Percentiles rank a stretch among this genome's conserved stretches.
phyloP scores from a whole-genome alignment of 2,329 filamentous ascomycete species.

The Escovopsis sp. region DNA sequence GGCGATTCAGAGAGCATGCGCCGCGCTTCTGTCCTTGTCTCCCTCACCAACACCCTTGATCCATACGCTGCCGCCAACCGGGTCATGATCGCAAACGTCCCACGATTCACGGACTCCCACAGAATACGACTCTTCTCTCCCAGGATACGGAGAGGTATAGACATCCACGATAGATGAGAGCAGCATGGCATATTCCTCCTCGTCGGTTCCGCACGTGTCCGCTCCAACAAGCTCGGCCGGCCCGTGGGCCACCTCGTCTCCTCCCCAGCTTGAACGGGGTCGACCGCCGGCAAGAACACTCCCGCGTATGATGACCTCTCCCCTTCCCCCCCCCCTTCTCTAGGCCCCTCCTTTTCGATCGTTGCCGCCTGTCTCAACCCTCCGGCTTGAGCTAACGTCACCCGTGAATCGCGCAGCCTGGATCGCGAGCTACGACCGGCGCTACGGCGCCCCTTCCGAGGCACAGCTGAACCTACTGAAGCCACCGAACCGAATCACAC shows the following conservation, averaged over 20 bases:
- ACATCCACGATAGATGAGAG: background rate
- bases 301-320: slow-evolving; percentile 11
- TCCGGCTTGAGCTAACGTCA: too few relatives aligned
- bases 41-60: slow-evolving; percentile 1
- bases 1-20: background rate
- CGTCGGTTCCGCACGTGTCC: slow-evolving; percentile 3
- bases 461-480: slow-evolving; percentile 25
- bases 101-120: background rate
- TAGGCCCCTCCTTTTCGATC: too few relatives aligned
- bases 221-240: slow-evolving; percentile 2
- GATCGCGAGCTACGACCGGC: slow-evolving; percentile 33
- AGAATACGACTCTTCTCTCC: background rate
- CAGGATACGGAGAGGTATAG: too few relatives aligned
- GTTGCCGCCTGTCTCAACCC: too few relatives aligned
- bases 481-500: slow-evolving; percentile 23
- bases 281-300: slow-evolving; percentile 14
- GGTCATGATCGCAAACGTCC: too few relatives aligned
- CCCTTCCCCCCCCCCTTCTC: too few relatives aligned
- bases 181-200: slow-evolving; percentile 7
- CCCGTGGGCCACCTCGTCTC: slow-evolving; percentile 6
- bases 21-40: background rate
- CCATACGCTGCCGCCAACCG: background rate
- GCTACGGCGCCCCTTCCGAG: slow-evolving; percentile 22
- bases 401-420: slow-evolving; percentile 22
- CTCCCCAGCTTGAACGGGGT: slow-evolving; percentile 6